Evolutionary conservation across 2,329 filamentous ascomycete genomes (phyloP), one percentile per base, ranked within the genome.

Genomic region (Hymenoscyphus occultus): DNA sequence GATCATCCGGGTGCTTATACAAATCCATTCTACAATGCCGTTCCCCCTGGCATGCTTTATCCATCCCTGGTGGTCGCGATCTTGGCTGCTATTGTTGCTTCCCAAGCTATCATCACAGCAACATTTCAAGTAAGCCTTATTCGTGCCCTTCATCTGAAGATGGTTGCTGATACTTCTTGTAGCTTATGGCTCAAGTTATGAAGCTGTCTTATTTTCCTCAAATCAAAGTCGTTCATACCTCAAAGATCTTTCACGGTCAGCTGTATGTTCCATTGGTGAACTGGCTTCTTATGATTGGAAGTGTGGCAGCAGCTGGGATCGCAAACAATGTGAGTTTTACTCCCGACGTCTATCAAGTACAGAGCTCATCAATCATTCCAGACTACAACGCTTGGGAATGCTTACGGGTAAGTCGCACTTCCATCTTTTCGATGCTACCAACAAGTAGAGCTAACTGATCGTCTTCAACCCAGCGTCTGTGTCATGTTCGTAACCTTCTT

Each of bases 401-500:
- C 90, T 0, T 72, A 72, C 39, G 70, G 70, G 65, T 70, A 64
- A 91, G 92, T 70, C 19, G 5, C 16, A 22, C 5, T 22, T 19
- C 19, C 14, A n/a, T 48, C 19, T n/a, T 48, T 54, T 12, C n/a
- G n/a, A 22, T 22, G n/a, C 45, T 19, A 10, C 6, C 3, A 12
- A 51, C 14, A 22, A n/a, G 19, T 6, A 9, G 5, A n/a, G 7
- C 12, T 28, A 28, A 54, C 9, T 54, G 22, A 54, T 12, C 10
- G 3, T 14, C 19, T 35, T 35, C 35, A 35, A 22, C 48, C 10
- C 48, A 89, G 90, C 54, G 87, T 91, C 14, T 93, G 90, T 70
- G 90, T 93, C 74, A 91, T 92, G 73, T 85, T 91, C 60, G 90
- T 93, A 58, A 91, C 90, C 0, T 91, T 92, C 74, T 87, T 93